phyloP scores from a whole-genome alignment of 2,329 filamentous ascomycete genomes.

The Juglanconis sp. region DNA sequence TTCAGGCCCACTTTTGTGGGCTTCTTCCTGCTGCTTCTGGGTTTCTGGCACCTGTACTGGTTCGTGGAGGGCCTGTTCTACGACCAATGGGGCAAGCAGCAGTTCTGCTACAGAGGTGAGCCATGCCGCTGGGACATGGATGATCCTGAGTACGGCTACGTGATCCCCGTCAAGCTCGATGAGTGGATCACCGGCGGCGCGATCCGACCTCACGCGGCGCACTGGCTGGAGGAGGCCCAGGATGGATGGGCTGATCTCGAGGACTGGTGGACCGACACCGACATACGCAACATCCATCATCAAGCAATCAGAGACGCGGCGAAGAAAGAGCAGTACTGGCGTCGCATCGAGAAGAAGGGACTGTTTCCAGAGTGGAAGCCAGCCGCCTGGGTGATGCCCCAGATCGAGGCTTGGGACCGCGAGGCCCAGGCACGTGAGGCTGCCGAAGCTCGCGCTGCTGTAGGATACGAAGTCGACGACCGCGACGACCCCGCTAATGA shows the following conservation, averaged over 20 bases:
- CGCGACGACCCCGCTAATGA: conserved; percentile 34
- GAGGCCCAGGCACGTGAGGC: conserved; percentile 38
- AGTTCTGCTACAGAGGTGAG: conserved; percentile 41
- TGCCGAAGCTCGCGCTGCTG: conserved; percentile 36
- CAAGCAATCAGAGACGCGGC: conserved; percentile 36
- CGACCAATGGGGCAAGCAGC: conserved; percentile 48
- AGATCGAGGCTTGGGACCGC: conserved; percentile 43
- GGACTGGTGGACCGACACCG: conserved; percentile 40
- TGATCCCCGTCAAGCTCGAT: conserved; percentile 60
- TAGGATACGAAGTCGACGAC: conserved; percentile 32
- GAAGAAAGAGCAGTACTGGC: conserved; percentile 41
- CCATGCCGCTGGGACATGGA: conserved; percentile 40
- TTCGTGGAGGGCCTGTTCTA: conserved; percentile 51
- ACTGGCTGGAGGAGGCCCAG: conserved; percentile 39
- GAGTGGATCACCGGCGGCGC: conserved; percentile 56
- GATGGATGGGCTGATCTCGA: conserved; percentile 47
- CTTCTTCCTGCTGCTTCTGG: conserved; percentile 38
- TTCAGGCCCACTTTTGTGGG: conserved; percentile 50
- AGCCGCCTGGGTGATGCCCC: conserved; percentile 38
- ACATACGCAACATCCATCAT: conserved; percentile 39
- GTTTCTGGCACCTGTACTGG: conserved; percentile 44
- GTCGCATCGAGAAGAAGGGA: conserved; percentile 46
- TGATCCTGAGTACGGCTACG: conserved; percentile 59
- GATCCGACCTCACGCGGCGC: conserved; percentile 38
- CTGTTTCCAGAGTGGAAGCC: conserved; percentile 34